These are phyloP conservation scores for Phylloboletellus chloephorus DNA, from an alignment of 1,284 basidiomycete species.

Conservation along the genomic window DNA sequence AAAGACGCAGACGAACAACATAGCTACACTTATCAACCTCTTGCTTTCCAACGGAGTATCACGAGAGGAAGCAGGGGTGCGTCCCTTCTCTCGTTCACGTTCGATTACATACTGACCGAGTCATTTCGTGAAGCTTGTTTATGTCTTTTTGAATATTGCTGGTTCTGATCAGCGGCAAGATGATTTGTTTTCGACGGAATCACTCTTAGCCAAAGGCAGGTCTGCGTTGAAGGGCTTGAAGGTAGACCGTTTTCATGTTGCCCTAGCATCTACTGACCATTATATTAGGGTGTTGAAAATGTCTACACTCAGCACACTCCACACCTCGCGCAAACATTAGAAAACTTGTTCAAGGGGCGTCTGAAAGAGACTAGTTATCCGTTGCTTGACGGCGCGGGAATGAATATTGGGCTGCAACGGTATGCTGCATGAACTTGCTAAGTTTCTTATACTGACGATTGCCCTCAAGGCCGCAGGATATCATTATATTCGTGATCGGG, in stretches of 20 bases:
- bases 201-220: constrained; percentile 90
- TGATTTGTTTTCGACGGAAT: constrained; percentile 95
- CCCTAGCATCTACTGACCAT: constrained; percentile 2
- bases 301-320: constrained; percentile 98
- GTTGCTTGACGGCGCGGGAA: constrained; percentile 70
- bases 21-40: constrained; percentile 77
- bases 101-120: constrained; percentile 4
- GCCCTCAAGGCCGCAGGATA: constrained; percentile 76
- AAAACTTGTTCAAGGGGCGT: constrained; percentile 83
- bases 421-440: constrained; percentile 24
- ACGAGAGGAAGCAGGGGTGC: constrained; percentile 77
- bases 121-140: constrained; percentile 65
- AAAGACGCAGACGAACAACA: constrained; percentile 82
- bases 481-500: constrained; percentile 93
- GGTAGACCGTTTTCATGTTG: constrained; percentile 36
- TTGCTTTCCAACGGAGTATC: constrained; percentile 79
- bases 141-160: constrained; percentile 89
- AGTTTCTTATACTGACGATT: constrained; percentile 4
- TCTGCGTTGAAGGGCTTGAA: constrained; percentile 95
- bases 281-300: constrained; percentile 87
- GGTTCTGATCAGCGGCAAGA: constrained; percentile 97
- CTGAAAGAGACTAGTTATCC: constrained; percentile 88
- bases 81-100: constrained; percentile 21
- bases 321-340: constrained; percentile 88
- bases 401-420: constrained; percentile 67